Evolutionary conservation across 192 early-diverging fungal genomes (phyloP).

Genomic region (Fimicolochytrium jonesii): DNA sequence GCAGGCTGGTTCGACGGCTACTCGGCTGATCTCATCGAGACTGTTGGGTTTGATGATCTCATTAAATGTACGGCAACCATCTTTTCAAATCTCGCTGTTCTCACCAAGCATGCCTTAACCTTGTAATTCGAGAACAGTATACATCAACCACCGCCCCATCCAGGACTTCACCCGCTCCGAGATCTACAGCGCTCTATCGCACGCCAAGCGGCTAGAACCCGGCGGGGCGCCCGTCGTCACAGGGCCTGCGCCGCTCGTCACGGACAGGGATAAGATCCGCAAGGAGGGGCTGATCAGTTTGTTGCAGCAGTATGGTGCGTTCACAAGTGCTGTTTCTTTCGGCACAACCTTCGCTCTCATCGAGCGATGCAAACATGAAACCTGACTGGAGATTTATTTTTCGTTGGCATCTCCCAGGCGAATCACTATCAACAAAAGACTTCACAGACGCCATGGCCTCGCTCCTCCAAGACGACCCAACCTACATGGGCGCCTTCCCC

Average conservation of each 20-base stretch:
- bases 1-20: slow-evolving; percentile 25
- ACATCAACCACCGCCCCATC: slow-evolving; percentile 53
- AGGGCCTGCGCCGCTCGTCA: slow-evolving; percentile 12
- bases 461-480: slow-evolving; percentile 36
- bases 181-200: slow-evolving; percentile 35
- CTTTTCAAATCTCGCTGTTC: neutral
- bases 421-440: slow-evolving; percentile 38
- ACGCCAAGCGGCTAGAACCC: slow-evolving; percentile 35
- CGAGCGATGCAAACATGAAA: slow-evolving; percentile 9
- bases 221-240: slow-evolving; percentile 13
- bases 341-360: neutral
- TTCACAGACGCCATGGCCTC: slow-evolving; percentile 34
- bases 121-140: slow-evolving; percentile 41
- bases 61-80: slow-evolving; percentile 46
- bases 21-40: slow-evolving; percentile 25
- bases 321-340: neutral
- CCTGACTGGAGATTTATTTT: no score
- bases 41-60: slow-evolving; percentile 48
- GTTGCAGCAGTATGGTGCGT: slow-evolving; percentile 52
- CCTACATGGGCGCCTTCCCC: slow-evolving; percentile 37
- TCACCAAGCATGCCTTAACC: neutral
- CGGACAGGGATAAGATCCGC: slow-evolving; percentile 10
- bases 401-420: slow-evolving; percentile 29
- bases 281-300: slow-evolving; percentile 40
- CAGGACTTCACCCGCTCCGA: slow-evolving; percentile 35